Percentiles rank a stretch among this genome's conserved stretches.
Conservation (phyloP, 1,284 basidiomycete species). For the Papiliotrema fonsecae region DNA sequence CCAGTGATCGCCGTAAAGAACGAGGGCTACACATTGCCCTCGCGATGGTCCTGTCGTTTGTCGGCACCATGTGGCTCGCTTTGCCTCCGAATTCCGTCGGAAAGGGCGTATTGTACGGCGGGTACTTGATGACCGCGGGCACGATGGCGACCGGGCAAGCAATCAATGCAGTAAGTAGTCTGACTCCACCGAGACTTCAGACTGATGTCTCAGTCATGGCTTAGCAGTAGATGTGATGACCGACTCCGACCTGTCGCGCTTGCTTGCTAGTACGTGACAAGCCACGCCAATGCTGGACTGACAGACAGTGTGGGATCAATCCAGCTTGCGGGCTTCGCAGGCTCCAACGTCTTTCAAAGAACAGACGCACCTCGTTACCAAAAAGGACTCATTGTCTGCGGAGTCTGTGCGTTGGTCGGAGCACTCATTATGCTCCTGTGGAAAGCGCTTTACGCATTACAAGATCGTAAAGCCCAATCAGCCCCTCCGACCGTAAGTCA, state of each 20-base stretch:
- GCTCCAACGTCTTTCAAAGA: too few species aligned
- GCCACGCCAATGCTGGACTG: neutral
- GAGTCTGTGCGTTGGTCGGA: too few species aligned
- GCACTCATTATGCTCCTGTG: too few species aligned
- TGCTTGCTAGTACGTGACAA: conserved; percentile 1
- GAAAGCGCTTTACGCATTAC: too few species aligned
- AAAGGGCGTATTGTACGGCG: conserved; percentile 17
- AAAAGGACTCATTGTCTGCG: too few species aligned
- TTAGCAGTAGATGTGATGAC: conserved; percentile 17
- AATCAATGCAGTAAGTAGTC: conserved; percentile 20
- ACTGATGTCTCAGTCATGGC: conserved; percentile 12
- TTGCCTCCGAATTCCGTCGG: conserved; percentile 67
- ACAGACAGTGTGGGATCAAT: conserved; percentile 13
- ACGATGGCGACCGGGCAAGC: conserved; percentile 20
- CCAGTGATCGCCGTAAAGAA: conserved; percentile 9
- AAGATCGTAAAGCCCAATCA: too few species aligned
- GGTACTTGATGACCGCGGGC: conserved; percentile 18
- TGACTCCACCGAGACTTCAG: neutral
- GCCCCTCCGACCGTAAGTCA: too few species aligned
- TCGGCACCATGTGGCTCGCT: conserved; percentile 87
- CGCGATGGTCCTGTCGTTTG: conserved; percentile 17
- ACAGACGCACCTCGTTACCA: too few species aligned
- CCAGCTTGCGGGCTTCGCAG: conserved; percentile 17
- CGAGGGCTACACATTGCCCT: conserved; percentile 16
- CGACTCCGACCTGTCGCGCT: conserved; percentile 15